phyloP scores from a whole-genome alignment of 163 green algal genomes.

The Scenedesmus sp. region DNA sequence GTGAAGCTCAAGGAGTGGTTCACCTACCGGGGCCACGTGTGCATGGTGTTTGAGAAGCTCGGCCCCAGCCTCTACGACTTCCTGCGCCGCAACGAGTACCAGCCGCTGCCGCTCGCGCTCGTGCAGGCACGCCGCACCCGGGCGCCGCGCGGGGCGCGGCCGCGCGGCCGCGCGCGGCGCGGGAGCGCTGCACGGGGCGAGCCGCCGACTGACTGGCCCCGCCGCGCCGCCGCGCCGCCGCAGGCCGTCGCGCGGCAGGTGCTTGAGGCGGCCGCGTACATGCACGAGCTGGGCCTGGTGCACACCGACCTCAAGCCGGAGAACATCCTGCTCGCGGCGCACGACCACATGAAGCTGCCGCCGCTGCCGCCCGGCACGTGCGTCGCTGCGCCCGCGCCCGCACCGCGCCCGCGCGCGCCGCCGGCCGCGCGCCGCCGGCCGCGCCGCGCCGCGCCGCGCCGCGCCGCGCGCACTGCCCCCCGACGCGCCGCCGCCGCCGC shows the following conservation, averaged over 20 bases:
- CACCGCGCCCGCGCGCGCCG: too few species aligned
- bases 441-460: too few species aligned
- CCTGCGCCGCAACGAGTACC: slow-evolving; percentile 88
- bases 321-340: slow-evolving; percentile 92
- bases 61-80: slow-evolving; percentile 97
- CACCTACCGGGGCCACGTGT: slow-evolving; percentile 96
- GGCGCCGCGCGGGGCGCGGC: neutral
- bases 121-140: slow-evolving; percentile 59
- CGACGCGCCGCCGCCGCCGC: too few species aligned
- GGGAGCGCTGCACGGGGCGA: neutral
- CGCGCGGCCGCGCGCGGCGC: neutral
- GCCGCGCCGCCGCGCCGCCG: slow-evolving; percentile 10
- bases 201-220: slow-evolving; percentile 81
- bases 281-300: slow-evolving; percentile 92
- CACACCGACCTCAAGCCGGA: slow-evolving; percentile 99
- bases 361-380: slow-evolving; percentile 34
- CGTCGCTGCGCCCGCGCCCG: too few species aligned
- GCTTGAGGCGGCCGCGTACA: slow-evolving; percentile 86
- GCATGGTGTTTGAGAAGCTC: slow-evolving; percentile 99
- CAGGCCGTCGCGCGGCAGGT: slow-evolving; percentile 89
- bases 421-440: too few species aligned
- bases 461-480: too few species aligned
- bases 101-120: slow-evolving; percentile 79
- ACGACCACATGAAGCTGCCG: slow-evolving; percentile 65
- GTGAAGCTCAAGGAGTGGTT: slow-evolving; percentile 94